phyloP scores from a whole-genome alignment of 805 yeast genomes.

The Middelhovenomyces tepae region DNA sequence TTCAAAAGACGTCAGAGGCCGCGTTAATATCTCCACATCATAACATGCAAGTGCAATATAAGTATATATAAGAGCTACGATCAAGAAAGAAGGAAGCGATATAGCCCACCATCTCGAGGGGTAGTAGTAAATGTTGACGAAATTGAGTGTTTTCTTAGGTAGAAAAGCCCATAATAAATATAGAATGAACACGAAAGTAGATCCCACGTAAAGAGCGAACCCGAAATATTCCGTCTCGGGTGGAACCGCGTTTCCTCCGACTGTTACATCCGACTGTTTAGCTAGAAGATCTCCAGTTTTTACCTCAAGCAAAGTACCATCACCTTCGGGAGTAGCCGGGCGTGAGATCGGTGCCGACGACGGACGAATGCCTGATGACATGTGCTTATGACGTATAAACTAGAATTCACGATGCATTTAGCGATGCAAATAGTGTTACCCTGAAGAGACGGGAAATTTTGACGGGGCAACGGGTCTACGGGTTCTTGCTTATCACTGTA shows the following conservation, averaged over 20 bases:
- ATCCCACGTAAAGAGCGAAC: conserved; percentile 68
- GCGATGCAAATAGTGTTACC: too few relatives aligned
- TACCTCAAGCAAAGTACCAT: too few relatives aligned
- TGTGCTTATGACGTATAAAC: too few relatives aligned
- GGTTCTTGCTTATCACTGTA: too few relatives aligned
- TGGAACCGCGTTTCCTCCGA: conserved; percentile 30
- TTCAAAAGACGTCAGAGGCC: conserved; percentile 46
- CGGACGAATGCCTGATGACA: too few relatives aligned
- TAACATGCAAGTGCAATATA: conserved; percentile 65
- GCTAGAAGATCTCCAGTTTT: conserved; percentile 27
- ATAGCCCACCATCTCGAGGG: conserved; percentile 93
- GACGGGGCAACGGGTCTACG: too few relatives aligned
- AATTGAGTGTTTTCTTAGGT: conserved; percentile 50
- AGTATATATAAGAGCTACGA: conserved; percentile 62
- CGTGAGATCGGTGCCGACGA: too few relatives aligned
- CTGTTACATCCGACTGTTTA: conserved; percentile 29
- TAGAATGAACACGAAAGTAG: conserved; percentile 43
- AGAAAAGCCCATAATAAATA: conserved; percentile 69
- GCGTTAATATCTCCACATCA: conserved; percentile 68
- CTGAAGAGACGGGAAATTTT: too few relatives aligned
- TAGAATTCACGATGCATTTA: too few relatives aligned
- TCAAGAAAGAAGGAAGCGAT: conserved; percentile 60
- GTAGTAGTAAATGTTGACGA: conserved; percentile 53
- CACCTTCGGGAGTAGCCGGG: too few relatives aligned
- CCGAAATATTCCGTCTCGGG: conserved; percentile 70